phyloP scores from a whole-genome alignment of 1,139 yeast genomes.

The Saccharomyces hybrid region DNA sequence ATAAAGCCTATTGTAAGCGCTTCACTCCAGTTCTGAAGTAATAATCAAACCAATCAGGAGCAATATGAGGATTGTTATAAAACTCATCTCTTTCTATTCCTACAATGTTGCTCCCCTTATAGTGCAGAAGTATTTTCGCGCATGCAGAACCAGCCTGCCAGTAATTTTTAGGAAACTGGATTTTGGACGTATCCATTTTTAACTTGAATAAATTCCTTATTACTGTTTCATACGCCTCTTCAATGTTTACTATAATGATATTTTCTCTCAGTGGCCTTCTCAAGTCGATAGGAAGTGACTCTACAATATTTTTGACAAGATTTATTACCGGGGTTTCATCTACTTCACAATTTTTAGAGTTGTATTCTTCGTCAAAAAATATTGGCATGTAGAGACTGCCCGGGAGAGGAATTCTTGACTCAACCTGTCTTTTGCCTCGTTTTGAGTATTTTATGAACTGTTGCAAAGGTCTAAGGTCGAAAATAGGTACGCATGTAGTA shows the following conservation, averaged over 20 bases:
- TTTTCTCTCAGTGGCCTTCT: neutral
- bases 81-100: neutral
- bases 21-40: neutral
- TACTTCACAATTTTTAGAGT: neutral
- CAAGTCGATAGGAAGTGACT: conserved; percentile 1
- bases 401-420: neutral
- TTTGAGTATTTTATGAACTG: conserved; percentile 1
- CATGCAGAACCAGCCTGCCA: conserved; percentile 4
- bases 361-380: neutral
- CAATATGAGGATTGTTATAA: neutral
- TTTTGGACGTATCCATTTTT: neutral
- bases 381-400: neutral
- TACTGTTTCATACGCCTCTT: neutral
- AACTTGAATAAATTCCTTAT: neutral
- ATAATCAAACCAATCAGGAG: conserved; percentile 6
- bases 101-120: neutral
- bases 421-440: neutral
- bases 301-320: neutral
- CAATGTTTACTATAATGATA: conserved; percentile 1
- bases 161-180: neutral
- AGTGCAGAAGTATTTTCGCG: neutral
- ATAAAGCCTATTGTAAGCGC: neutral
- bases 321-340: conserved; percentile 1
- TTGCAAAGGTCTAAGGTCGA: conserved; percentile 1
- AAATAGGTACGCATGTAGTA: conserved; percentile 1